Conservation (phyloP, 2,329 filamentous ascomycete genomes). For the Didymella sp. region DNA sequence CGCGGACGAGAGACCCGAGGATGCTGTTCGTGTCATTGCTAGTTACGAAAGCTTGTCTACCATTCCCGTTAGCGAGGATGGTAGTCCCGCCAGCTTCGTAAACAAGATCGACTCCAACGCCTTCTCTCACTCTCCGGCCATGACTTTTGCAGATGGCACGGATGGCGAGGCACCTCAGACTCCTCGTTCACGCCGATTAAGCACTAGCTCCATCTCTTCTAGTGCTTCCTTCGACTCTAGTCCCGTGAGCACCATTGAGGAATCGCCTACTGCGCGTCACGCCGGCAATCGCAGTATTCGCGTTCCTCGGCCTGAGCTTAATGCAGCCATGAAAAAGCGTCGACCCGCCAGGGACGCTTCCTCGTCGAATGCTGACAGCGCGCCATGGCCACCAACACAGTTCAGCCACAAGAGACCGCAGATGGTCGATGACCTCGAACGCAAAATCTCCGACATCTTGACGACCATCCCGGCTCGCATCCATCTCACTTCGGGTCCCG, state of each 20-base stretch:
- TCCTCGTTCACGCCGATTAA: conserved; percentile 41
- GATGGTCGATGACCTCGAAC: conserved; percentile 70
- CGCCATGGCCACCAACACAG: conserved; percentile 47
- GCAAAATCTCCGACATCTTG: conserved; percentile 80
- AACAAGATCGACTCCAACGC: conserved; percentile 7
- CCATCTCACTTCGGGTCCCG: conserved; percentile 62
- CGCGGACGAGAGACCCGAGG: conserved; percentile 21
- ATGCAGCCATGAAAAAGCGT: conserved; percentile 53
- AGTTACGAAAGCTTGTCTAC: conserved; percentile 9
- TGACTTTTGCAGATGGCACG: conserved; percentile 29
- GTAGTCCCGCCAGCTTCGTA: conserved; percentile 3
- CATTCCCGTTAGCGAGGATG: conserved; percentile 9
- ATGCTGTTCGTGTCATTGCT: conserved; percentile 3
- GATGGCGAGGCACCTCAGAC: conserved; percentile 38
- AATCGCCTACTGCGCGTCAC: conserved; percentile 48
- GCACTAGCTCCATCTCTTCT: conserved; percentile 42
- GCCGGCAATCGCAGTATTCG: conserved; percentile 35
- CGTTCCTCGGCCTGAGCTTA: conserved; percentile 50
- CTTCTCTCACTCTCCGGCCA: conserved; percentile 28
- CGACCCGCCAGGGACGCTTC: conserved; percentile 46
- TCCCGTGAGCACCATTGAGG: conserved; percentile 38
- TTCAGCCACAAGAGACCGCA: conserved; percentile 39
- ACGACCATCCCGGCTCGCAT: conserved; percentile 81
- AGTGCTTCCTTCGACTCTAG: conserved; percentile 43
- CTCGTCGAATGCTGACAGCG: conserved; percentile 42